phyloP scores from a whole-genome alignment of 306 rosid genomes.

The Castanospermum australe region DNA sequence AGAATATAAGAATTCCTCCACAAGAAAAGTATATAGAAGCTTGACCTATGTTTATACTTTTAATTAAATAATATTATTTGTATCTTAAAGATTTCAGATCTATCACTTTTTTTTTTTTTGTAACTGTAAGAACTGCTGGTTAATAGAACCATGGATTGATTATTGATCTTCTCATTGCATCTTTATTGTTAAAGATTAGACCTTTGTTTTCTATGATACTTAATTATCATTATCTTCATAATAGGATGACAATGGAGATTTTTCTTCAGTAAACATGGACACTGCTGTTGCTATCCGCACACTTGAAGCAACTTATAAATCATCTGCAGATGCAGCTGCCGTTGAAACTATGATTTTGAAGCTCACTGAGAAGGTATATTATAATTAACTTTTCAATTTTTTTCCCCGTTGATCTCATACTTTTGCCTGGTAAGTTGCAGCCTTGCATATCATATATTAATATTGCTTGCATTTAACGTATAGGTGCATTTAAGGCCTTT shows the following conservation, averaged over 20 bases:
- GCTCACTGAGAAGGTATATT: conserved; percentile 79
- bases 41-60: background rate
- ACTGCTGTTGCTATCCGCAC: conserved; percentile 99
- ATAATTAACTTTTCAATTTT: background rate
- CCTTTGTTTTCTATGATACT: background rate
- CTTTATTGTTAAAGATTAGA: background rate
- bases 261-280: conserved; percentile 97
- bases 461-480: background rate
- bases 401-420: background rate
- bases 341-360: conserved; percentile 88
- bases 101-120: background rate
- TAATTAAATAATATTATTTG: background rate
- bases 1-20: background rate
- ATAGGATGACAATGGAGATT: conserved; percentile 96
- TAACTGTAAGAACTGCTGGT: background rate
- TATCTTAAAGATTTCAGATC: background rate
- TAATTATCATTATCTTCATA: conserved; percentile 27
- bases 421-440: background rate
- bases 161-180: conserved; percentile 2
- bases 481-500: too few relatives aligned
- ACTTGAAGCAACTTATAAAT: conserved; percentile 93
- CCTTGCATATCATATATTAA: background rate
- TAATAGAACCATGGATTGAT: background rate
- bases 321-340: conserved; percentile 93
- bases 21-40: background rate